Percentiles rank a stretch among this genome's conserved stretches.
These are phyloP conservation scores for Xeromyces bisporus DNA, from an alignment of 495 filamentous ascomycete genomes.

Conservation along the genomic window DNA sequence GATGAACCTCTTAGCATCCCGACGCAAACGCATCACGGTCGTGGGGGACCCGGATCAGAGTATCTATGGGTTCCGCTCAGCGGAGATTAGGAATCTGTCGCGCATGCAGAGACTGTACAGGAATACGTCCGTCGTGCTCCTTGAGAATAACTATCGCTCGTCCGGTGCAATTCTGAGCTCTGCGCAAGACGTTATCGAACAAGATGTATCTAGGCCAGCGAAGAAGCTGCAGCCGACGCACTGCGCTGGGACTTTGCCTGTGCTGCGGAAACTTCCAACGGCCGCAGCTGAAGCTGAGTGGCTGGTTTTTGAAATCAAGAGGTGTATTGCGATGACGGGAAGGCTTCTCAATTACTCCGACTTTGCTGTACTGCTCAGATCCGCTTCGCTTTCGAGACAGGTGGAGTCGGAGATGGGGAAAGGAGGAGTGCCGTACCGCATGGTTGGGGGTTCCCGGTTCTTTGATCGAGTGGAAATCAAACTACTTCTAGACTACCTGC, in stretches of 20 bases:
- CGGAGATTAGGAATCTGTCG: constrained; percentile 79
- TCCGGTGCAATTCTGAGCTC: constrained; percentile 73
- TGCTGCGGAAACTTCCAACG: constrained; percentile 62
- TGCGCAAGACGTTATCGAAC: constrained; percentile 78
- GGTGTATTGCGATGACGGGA: constrained; percentile 53
- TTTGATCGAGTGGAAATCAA: constrained; percentile 90
- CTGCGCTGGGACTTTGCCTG: constrained; percentile 61
- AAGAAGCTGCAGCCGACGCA: constrained; percentile 73
- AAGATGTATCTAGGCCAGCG: constrained; percentile 63
- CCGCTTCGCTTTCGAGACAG: constrained; percentile 64
- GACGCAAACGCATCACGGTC: constrained; percentile 62
- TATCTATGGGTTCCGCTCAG: constrained; percentile 96
- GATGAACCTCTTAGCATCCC: constrained; percentile 74
- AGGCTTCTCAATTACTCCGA: constrained; percentile 57
- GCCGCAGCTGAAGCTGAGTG: constrained; percentile 65
- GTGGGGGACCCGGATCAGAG: constrained; percentile 97
- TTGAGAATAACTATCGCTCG: constrained; percentile 95
- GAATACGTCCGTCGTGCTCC: constrained; percentile 59
- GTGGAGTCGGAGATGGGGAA: constrained; percentile 76
- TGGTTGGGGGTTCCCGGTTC: constrained; percentile 86
- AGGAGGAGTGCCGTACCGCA: constrained; percentile 75
- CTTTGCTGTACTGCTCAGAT: constrained; percentile 73
- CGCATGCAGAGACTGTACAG: constrained; percentile 61
- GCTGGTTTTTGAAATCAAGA: constrained; percentile 74
- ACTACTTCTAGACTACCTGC: constrained; percentile 71